Percentiles rank a stretch among this genome's conserved stretches.
Evolutionary conservation across 345 rosid species (phyloP).

Genomic region (Euphorbia pulcherrima): DNA sequence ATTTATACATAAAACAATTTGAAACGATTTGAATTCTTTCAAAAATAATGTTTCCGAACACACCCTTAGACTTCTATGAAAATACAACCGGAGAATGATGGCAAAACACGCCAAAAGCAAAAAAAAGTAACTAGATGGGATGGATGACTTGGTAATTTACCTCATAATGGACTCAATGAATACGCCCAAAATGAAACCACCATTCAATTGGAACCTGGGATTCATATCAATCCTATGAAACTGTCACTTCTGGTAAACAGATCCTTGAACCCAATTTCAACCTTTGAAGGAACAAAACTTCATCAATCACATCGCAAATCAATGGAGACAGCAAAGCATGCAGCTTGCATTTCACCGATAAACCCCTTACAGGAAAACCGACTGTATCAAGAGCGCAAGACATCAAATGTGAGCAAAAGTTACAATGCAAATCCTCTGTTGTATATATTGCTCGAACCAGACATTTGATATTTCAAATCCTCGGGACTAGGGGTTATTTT

Average conservation of each 20-base stretch:
- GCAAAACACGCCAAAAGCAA: background rate
- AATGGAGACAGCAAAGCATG: background rate
- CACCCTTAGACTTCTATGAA: background rate
- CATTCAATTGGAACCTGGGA: conserved; percentile 7
- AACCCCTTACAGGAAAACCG: background rate
- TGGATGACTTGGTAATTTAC: background rate
- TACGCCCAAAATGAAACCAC: background rate
- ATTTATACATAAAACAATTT: too few relatives aligned
- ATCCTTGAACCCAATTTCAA: background rate
- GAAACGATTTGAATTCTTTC: too few relatives aligned
- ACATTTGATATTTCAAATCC: conserved; percentile 36
- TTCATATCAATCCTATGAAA: background rate
- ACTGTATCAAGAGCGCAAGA: background rate
- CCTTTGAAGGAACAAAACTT: background rate
- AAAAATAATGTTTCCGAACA: too few relatives aligned
- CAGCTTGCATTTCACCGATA: background rate
- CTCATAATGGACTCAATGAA: background rate
- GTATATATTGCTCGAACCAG: conserved; percentile 40
- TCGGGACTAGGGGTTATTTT: conserved; percentile 32
- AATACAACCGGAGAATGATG: background rate
- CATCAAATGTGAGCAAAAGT: conserved; percentile 14
- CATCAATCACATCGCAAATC: background rate
- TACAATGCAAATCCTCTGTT: conserved; percentile 47
- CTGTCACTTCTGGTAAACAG: background rate
- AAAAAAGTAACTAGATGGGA: background rate